Conservation (phyloP, 164 flowering plant genomes). For the Aristolochia fimbriata region DNA sequence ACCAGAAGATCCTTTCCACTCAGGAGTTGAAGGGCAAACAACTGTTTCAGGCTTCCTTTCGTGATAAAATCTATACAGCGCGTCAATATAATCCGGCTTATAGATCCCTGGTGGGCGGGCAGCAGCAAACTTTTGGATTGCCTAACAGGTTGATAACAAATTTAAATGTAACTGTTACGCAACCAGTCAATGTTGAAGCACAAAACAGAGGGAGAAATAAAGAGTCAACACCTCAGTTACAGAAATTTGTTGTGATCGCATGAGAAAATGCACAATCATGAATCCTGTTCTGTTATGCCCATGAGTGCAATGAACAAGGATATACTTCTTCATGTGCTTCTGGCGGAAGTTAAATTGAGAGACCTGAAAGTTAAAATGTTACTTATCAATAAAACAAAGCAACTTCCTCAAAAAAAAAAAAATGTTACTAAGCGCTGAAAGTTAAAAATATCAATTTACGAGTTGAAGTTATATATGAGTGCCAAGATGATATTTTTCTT, state of each 20-base stretch:
- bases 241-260: slow-evolving; percentile 60
- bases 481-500: background rate
- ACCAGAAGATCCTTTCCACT: slow-evolving; percentile 91
- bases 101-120: slow-evolving; percentile 99
- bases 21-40: slow-evolving; percentile 81
- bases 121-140: slow-evolving; percentile 60
- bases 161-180: background rate
- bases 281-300: slow-evolving; percentile 99
- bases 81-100: slow-evolving; percentile 84
- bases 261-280: slow-evolving; percentile 84
- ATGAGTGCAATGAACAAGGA: slow-evolving; percentile 95
- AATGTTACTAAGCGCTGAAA: no score
- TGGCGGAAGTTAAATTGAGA: slow-evolving; percentile 61
- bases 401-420: no score
- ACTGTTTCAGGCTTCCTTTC: slow-evolving; percentile 71
- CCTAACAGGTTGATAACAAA: slow-evolving; percentile 32
- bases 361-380: slow-evolving; percentile 39
- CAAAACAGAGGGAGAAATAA: background rate
- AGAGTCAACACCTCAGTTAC: slow-evolving; percentile 55
- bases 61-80: slow-evolving; percentile 78
- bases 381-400: no score
- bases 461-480: background rate
- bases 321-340: slow-evolving; percentile 59
- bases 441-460: background rate
- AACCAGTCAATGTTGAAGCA: no score